phyloP scores from a whole-genome alignment of 2,329 filamentous ascomycete species.

The Fonsecaea pedrosoi region DNA sequence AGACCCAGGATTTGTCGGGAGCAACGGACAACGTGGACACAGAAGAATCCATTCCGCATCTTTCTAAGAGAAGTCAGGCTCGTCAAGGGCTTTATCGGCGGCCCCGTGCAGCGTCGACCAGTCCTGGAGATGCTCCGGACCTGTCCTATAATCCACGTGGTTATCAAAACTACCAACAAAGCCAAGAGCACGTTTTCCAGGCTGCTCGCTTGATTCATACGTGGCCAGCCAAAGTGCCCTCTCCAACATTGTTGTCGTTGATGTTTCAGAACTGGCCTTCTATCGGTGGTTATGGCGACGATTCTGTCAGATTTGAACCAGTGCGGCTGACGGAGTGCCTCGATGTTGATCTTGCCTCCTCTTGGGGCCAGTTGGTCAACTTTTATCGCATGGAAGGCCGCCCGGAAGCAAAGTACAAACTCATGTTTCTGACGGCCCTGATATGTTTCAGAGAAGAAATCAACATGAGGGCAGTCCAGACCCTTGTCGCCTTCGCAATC shows the following conservation, averaged over 20 bases:
- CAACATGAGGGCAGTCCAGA: conserved; percentile 17
- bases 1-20: conserved; percentile 9
- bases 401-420: conserved; percentile 15
- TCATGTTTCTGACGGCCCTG: conserved; percentile 17
- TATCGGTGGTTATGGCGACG: conserved; percentile 31
- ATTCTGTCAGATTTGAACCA: conserved; percentile 14
- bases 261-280: conserved; percentile 20
- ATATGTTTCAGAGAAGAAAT: conserved; percentile 20
- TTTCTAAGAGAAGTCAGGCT: conserved; percentile 6
- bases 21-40: background rate
- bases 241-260: conserved; percentile 6
- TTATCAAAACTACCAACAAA: conserved; percentile 7
- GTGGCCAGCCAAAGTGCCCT: conserved; percentile 21
- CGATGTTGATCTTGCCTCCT: conserved; percentile 19
- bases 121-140: conserved; percentile 31
- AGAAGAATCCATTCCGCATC: conserved; percentile 11
- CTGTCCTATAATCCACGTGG: conserved; percentile 11
- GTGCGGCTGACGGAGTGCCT: conserved; percentile 20
- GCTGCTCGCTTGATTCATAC: conserved; percentile 12
- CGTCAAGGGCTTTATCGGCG: conserved; percentile 1
- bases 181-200: conserved; percentile 24
- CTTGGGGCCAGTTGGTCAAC: conserved; percentile 23
- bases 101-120: conserved; percentile 21
- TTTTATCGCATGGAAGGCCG: conserved; percentile 10
- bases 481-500: conserved; percentile 21